These are phyloP conservation scores for Jasminum sambac DNA, from an alignment of 257 asterid species.

Conservation along the genomic window DNA sequence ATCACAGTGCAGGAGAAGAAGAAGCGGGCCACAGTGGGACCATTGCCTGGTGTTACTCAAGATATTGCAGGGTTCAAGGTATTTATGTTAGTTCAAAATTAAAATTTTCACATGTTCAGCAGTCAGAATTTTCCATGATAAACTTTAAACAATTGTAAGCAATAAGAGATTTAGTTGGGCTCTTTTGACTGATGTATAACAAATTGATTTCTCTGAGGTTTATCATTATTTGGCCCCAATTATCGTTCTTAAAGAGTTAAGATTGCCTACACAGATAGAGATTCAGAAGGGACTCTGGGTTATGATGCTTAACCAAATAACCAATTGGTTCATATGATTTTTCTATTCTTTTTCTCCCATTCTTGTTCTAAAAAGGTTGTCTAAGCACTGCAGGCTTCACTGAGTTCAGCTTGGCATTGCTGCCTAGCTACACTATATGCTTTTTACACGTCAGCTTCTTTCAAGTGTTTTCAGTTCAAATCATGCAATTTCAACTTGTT, in stretches of 20 bases:
- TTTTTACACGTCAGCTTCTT: no score
- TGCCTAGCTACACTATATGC: no score
- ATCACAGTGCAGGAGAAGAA: constrained; percentile 87
- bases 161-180: not conserved
- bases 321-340: no score
- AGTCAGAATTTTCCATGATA: not conserved
- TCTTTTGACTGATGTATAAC: not conserved
- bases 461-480: not conserved
- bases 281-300: no score
- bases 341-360: no score
- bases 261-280: not conserved
- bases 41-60: constrained; percentile 96
- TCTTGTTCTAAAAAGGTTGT: no score
- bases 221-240: not conserved
- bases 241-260: not conserved
- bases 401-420: no score
- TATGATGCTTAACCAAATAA: no score
- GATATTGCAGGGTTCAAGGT: constrained; percentile 98
- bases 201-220: not conserved
- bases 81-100: constrained; percentile 12
- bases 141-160: not conserved
- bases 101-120: not conserved
- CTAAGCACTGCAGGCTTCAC: no score
- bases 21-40: constrained; percentile 88
- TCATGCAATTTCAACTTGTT: not conserved